Conservation (phyloP, 805 yeast species). For the Yamadazyma paraphyllophila region DNA sequence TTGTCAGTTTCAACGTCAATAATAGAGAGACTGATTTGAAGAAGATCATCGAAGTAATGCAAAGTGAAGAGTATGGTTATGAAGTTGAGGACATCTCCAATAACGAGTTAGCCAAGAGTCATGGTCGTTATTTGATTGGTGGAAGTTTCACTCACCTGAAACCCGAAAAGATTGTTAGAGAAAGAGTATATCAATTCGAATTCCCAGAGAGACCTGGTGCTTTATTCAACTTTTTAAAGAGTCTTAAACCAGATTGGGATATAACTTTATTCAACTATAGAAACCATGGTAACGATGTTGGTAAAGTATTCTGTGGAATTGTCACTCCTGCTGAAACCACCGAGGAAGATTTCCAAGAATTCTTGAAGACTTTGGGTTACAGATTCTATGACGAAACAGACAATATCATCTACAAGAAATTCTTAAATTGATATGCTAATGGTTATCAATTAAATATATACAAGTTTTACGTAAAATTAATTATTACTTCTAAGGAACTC, state of each 20-base stretch:
- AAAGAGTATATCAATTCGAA: conserved; percentile 78
- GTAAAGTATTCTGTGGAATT: conserved; percentile 87
- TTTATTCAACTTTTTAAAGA: conserved; percentile 69
- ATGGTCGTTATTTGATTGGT: conserved; percentile 94
- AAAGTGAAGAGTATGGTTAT: conserved; percentile 57
- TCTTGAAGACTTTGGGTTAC: conserved; percentile 73
- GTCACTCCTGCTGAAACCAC: conserved; percentile 71
- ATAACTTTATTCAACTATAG: conserved; percentile 93
- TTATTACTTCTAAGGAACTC: conserved; percentile 59
- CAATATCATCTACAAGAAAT: conserved; percentile 80
- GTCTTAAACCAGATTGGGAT: conserved; percentile 80
- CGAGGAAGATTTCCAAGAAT: conserved; percentile 60
- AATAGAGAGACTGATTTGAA: conserved; percentile 73
- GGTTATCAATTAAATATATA: conserved; percentile 2
- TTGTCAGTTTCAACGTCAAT: conserved; percentile 81
- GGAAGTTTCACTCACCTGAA: conserved; percentile 48
- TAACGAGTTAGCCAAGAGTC: conserved; percentile 93
- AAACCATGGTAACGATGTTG: conserved; percentile 94
- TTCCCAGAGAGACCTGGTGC: conserved; percentile 99
- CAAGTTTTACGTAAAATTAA: conserved; percentile 9
- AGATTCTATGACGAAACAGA: conserved; percentile 77
- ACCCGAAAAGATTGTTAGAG: conserved; percentile 56
- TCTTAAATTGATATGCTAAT: conserved; percentile 42
- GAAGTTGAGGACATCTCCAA: conserved; percentile 81
- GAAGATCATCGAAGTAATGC: conserved; percentile 58